phyloP scores from a whole-genome alignment of 345 rosid genomes.

The Zanthoxylum bungeanum region DNA sequence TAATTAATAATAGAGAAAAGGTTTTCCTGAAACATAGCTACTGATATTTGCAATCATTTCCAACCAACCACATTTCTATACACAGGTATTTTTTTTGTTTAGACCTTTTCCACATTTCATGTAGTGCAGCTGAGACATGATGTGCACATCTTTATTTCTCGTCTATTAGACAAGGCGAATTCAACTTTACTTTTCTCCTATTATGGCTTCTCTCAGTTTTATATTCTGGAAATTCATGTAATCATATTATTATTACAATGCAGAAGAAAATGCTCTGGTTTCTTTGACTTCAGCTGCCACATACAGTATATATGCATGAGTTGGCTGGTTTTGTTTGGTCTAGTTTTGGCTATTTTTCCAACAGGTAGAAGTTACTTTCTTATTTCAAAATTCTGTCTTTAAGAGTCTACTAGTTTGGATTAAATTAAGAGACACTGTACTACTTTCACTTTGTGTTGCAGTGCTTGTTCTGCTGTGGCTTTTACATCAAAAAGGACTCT shows the following conservation, averaged over 20 bases:
- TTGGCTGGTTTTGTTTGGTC: conserved; percentile 80
- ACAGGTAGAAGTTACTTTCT: conserved; percentile 44
- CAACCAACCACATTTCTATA: neutral
- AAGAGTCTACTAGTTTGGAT: neutral
- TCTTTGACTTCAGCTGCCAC: conserved; percentile 89
- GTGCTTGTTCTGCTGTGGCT: conserved; percentile 79
- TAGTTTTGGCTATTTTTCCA: conserved; percentile 66
- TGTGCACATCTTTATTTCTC: neutral
- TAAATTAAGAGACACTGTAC: neutral
- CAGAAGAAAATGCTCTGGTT: conserved; percentile 73
- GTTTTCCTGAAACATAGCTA: neutral
- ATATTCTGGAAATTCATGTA: neutral
- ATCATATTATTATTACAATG: neutral
- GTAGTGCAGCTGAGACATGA: neutral
- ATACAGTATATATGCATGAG: conserved; percentile 86
- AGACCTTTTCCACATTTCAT: neutral
- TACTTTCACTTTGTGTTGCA: conserved; percentile 34
- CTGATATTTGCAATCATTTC: neutral
- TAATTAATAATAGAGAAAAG: neutral
- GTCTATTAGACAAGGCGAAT: neutral
- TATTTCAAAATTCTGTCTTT: neutral
- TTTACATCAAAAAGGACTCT: conserved; percentile 83
- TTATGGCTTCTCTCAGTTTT: neutral
- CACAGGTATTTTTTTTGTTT: neutral
- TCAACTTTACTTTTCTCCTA: neutral